A percentile compares a stretch with the other conserved stretches of the same genome.
Evolutionary conservation across 2,329 filamentous ascomycete genomes (phyloP).

Genomic region (Xylaria hypoxylon): DNA sequence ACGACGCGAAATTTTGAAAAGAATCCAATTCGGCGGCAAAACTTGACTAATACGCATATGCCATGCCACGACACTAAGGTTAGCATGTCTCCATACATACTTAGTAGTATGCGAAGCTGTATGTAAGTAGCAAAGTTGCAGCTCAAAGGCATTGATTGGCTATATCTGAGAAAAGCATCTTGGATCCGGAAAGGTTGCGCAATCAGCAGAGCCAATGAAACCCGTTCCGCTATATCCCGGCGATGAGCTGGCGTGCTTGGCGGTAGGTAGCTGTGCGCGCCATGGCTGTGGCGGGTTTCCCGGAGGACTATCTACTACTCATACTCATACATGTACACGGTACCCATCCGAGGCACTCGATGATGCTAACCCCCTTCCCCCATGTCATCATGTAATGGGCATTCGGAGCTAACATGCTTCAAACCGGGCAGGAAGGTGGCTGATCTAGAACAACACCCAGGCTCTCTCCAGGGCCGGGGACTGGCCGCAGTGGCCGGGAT

Average conservation of each 20-base stretch:
- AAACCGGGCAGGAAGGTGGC: constrained; percentile 20
- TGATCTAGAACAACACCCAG: constrained; percentile 21
- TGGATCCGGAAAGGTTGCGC: constrained; percentile 11
- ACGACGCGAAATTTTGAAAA: constrained; percentile 13
- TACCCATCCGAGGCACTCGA: no score
- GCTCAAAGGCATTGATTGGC: constrained; percentile 4
- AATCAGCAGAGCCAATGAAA: not conserved
- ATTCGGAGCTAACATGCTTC: constrained; percentile 2
- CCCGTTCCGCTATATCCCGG: constrained; percentile 2
- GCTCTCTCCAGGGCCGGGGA: constrained; percentile 6
- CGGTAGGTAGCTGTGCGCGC: constrained; percentile 1
- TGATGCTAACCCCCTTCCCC: no score
- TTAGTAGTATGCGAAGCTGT: constrained; percentile 13
- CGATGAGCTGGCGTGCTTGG: constrained; percentile 18
- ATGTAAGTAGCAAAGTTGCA: not conserved
- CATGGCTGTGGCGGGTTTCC: constrained; percentile 6
- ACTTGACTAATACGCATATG: constrained; percentile 9
- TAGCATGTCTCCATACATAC: not conserved
- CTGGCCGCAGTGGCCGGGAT: no score
- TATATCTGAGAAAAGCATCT: constrained; percentile 5
- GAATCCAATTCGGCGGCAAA: constrained; percentile 13
- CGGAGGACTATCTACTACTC: not conserved
- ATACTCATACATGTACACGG: no score
- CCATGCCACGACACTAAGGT: not conserved
- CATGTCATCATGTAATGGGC: not conserved